Evolutionary conservation across 1,139 yeast species (phyloP), one percentile per base, ranked within the genome.

Genomic region (Blastobotrys niveus): DNA sequence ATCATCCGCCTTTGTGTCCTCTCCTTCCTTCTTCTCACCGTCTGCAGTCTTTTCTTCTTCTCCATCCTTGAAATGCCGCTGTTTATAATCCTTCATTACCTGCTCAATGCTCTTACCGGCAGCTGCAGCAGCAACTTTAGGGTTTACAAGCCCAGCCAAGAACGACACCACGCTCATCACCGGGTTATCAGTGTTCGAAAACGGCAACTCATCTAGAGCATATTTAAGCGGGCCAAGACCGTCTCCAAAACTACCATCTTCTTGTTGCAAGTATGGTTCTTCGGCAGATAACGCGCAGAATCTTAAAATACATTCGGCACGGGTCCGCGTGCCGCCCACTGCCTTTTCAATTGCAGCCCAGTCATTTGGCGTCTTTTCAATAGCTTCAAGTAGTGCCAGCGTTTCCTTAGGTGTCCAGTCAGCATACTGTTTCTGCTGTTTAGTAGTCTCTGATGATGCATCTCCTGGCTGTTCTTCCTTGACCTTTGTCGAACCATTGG

Each of bases 141-240:
- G 82, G 59, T 89, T 96, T 18, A 89, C 95, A 47, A 89, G 66
- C 38, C 88, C 82, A 0, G 93, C 81, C 66, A 93, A 71, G 63
- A 89, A 91, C 4, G 95, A 81, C 51, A 91, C 76, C 30, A 94
- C 91, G 30, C 94, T 82, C 69, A 91, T 75, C 3, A 91, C 89
- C 1, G 99, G 98, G 62, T 91, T 91, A 56, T 91, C 97, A 22
- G 82, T 78, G 35, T 87, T 77, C 42, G 87, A 79, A 38, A 86
- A 81, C 6, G 97, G 96, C 47, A 89, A 73, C 43, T 64, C 65
- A 59, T 48, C 32, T 3, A 93, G 81, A 3, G 91, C 82, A 63
- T 76, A 88, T 59, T 82, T 84, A 54, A 89, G 71, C n/a, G 95
- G 82, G 0, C 89, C 89, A 22, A 80, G 61, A 5, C 2, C 36